These are phyloP conservation scores for Microcyclospora pomicola DNA, from an alignment of 2,329 filamentous ascomycete species.

Conservation along the genomic window DNA sequence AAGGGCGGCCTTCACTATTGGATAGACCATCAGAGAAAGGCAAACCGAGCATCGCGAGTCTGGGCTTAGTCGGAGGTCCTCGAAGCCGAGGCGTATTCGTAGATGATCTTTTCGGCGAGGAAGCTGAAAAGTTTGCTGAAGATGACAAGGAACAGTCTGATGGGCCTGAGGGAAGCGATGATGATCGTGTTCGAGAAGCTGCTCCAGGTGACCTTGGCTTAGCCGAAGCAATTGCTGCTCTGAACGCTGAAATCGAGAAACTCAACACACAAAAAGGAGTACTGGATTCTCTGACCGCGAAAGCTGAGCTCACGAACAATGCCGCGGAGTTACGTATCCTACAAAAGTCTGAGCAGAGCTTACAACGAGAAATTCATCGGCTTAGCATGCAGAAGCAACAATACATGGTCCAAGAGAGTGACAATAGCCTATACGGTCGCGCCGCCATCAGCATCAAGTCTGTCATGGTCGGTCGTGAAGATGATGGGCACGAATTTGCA, in stretches of 20 bases:
- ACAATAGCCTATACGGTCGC: slow-evolving; percentile 89
- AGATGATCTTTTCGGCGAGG: slow-evolving; percentile 83
- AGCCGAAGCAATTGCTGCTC: slow-evolving; percentile 75
- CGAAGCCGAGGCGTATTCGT: slow-evolving; percentile 85
- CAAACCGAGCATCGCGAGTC: slow-evolving; percentile 77
- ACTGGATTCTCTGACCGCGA: slow-evolving; percentile 78
- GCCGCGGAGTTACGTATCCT: slow-evolving; percentile 83
- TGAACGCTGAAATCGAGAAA: slow-evolving; percentile 86
- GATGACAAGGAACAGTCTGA: slow-evolving; percentile 71
- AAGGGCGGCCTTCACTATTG: slow-evolving; percentile 6
- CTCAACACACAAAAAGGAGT: slow-evolving; percentile 78
- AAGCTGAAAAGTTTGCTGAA: slow-evolving; percentile 71
- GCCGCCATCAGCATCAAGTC: slow-evolving; percentile 82
- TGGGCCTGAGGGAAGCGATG: slow-evolving; percentile 45
- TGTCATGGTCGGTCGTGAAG: slow-evolving; percentile 81
- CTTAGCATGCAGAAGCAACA: slow-evolving; percentile 95
- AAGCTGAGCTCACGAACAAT: slow-evolving; percentile 95
- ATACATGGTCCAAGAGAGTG: slow-evolving; percentile 93
- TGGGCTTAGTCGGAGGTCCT: slow-evolving; percentile 78
- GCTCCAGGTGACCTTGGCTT: slow-evolving; percentile 87
- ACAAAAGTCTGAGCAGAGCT: slow-evolving; percentile 82
- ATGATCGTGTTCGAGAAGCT: slow-evolving; percentile 82
- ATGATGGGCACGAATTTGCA: slow-evolving; percentile 85
- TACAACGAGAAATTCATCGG: slow-evolving; percentile 79
- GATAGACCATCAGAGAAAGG: slow-evolving; percentile 35